Evolutionary conservation across 2,329 filamentous ascomycete genomes (phyloP), one percentile per base, ranked within the genome.

Genomic region (Emergomyces orientalis): DNA sequence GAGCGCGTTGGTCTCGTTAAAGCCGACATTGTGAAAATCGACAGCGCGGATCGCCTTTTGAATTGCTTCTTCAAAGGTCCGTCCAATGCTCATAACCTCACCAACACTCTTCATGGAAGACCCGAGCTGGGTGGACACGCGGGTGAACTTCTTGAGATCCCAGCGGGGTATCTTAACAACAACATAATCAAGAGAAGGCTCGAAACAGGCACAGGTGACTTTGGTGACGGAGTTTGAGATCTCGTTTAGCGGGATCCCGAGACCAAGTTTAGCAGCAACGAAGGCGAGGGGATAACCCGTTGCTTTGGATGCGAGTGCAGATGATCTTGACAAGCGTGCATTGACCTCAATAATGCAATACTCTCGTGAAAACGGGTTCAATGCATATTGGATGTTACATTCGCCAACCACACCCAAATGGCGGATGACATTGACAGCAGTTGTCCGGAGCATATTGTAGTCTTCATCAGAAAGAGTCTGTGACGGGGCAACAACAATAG

Each of bases 311-410:
- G 93, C 93, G 67, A 99, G 81, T 19, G 94, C 93, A 13, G 93
- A 99, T 58, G 93, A 99, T 78, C 94, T 85, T 59, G 93, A 99
- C 64, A 99, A 81, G 83, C 93, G 88, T 58, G 93, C 94, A 72
- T 99, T 99, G 80, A 99, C 94, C 76, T 99, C 94, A 72, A 99
- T 99, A 69, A 99, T 97, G 82, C 94, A 97, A 80, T 97, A 99
- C 74, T 99, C 94, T 74, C 85, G 87, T 0, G 92, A 97, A 76
- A 92, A 90, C 2, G 94, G 94, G 79, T 99, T 97, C 61, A 99
- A 80, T 4, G 94, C 94, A 72, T 97, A 99, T 76, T 99, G 94
- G 66, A 99, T 97, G 78, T 99, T 99, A 79, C 94, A 99, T 79
- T 99, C 94, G 75, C 94, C 94, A 58, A 99, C 92, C 63, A 99